A percentile compares a stretch with the other conserved stretches of the same genome.
phyloP scores from a whole-genome alignment of 1,284 basidiomycete genomes.

The Cutaneotrichosporon arboriforme region DNA sequence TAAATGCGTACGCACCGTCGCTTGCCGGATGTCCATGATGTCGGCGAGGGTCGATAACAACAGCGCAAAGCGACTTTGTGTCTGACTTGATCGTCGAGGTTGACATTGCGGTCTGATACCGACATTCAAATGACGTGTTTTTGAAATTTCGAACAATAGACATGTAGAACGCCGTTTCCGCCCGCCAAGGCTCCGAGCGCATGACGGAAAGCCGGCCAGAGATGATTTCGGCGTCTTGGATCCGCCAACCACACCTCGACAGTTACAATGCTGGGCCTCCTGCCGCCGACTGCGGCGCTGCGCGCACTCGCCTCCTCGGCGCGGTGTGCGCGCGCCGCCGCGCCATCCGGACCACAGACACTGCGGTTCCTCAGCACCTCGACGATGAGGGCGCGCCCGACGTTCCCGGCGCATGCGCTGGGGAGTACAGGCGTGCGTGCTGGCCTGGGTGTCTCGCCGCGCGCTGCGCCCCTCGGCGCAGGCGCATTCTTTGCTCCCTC shows the following conservation, averaged over 20 bases:
- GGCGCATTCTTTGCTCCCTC: slow-evolving; percentile 18
- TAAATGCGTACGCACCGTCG: slow-evolving; percentile 40
- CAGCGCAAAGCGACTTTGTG: no score
- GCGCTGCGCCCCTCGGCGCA: not conserved
- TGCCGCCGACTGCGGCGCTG: slow-evolving; percentile 11
- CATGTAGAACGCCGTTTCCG: no score
- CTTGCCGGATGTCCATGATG: slow-evolving; percentile 52
- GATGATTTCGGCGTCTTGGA: not conserved
- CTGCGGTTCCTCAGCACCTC: not conserved
- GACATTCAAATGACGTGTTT: not conserved
- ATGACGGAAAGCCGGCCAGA: no score
- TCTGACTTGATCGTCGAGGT: no score
- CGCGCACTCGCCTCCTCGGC: slow-evolving; percentile 6
- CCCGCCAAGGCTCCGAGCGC: not conserved
- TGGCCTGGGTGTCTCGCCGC: not conserved
- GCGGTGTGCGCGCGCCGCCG: not conserved
- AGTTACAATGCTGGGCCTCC: slow-evolving; percentile 9
- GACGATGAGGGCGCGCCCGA: slow-evolving; percentile 1
- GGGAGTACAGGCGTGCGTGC: not conserved
- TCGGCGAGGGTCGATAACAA: not conserved
- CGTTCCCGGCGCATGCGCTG: not conserved
- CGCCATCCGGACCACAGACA: not conserved
- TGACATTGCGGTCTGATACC: no score
- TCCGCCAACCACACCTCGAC: not conserved
- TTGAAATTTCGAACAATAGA: not conserved